Evolutionary conservation across 441 rosid genomes (phyloP).

Genomic region (Theobroma grandiflorum): DNA sequence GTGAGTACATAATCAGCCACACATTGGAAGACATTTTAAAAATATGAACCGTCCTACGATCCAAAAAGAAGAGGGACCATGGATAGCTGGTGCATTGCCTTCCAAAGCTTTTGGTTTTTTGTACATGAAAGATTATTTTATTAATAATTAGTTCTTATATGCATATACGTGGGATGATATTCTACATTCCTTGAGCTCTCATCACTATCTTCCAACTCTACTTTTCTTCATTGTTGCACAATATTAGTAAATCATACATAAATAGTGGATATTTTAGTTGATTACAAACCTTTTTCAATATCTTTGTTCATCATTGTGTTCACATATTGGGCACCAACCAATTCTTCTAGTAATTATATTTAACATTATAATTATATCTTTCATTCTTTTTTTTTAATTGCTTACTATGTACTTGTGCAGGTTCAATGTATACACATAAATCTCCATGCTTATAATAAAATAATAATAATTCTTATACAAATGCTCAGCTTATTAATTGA

Average conservation of each 20-base stretch:
- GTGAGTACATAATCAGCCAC: no score
- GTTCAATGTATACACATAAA: background rate
- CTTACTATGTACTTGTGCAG: background rate
- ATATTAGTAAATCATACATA: background rate
- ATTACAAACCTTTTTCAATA: background rate
- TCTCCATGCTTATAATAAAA: no score
- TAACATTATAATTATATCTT: background rate
- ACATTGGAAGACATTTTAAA: no score
- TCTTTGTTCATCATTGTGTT: slow-evolving; percentile 15
- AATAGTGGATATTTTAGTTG: background rate
- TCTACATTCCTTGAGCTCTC: no score
- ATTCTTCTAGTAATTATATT: background rate
- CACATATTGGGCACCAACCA: slow-evolving; percentile 10
- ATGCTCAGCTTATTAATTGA: background rate
- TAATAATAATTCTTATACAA: no score
- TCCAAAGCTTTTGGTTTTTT: no score
- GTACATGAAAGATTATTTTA: no score
- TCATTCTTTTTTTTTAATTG: background rate
- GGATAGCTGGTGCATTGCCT: no score
- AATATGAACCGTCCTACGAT: no score
- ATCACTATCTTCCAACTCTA: background rate
- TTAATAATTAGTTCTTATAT: no score
- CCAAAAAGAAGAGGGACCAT: no score
- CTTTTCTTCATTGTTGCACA: background rate
- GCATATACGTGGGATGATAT: no score